Percentiles rank a stretch among this genome's conserved stretches.
Conservation (phyloP, 257 asterid species). For the Lavandula angustifolia region DNA sequence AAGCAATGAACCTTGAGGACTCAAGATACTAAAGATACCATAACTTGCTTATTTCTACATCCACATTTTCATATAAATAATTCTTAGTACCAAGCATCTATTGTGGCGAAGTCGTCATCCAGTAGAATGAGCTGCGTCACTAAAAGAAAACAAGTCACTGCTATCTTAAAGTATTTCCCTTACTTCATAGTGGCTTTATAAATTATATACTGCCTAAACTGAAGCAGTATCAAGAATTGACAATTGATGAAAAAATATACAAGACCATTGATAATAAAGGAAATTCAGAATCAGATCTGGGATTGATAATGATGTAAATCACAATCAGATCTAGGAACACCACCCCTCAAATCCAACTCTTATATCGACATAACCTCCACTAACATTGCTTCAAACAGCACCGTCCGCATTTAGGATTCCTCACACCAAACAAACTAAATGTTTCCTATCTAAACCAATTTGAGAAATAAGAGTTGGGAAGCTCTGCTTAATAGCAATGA, state of each 20-base stretch:
- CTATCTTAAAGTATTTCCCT: constrained; percentile 2
- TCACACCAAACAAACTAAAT: not conserved
- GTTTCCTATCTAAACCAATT: not conserved
- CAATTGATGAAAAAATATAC: no score
- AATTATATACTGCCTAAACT: no score
- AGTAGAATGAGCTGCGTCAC: constrained; percentile 3
- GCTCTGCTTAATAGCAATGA: constrained; percentile 25
- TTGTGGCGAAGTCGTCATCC: constrained; percentile 6
- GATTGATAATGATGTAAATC: no score
- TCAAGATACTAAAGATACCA: not conserved
- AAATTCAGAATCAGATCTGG: no score
- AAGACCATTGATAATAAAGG: no score
- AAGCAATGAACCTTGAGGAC: constrained; percentile 12
- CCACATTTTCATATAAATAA: constrained; percentile 6
- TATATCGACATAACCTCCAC: no score
- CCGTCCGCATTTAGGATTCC: no score
- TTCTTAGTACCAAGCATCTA: constrained; percentile 8
- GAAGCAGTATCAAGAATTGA: no score
- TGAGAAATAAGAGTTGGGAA: constrained; percentile 1
- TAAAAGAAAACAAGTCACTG: not conserved
- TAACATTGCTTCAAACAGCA: no score
- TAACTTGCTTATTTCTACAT: not conserved
- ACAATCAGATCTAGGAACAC: no score
- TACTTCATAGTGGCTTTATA: constrained; percentile 14
- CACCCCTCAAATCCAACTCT: no score